Conservation (phyloP, 2,329 filamentous ascomycete species). For the Aspergillus viridinutans region DNA sequence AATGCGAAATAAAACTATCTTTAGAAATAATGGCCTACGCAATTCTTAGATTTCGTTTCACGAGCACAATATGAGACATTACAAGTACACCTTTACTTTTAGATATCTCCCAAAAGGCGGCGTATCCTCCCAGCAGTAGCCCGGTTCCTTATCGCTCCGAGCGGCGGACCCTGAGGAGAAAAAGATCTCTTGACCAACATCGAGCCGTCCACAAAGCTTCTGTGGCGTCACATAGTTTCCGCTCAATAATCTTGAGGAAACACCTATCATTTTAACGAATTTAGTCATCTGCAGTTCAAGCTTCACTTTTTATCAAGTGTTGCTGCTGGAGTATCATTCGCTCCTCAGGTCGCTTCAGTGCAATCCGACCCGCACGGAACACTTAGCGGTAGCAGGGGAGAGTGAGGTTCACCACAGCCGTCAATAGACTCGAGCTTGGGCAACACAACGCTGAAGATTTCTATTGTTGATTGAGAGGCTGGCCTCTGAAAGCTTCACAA, state of each 20-base stretch:
- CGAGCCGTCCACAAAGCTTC: not conserved
- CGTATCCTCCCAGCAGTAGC: slow-evolving; percentile 11
- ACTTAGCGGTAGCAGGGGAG: slow-evolving; percentile 7
- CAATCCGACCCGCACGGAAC: slow-evolving; percentile 7
- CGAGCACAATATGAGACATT: not conserved
- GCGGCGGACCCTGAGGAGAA: slow-evolving; percentile 15
- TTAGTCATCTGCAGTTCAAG: not conserved
- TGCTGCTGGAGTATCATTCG: not conserved
- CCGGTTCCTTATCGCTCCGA: slow-evolving; percentile 21
- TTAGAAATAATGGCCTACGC: not conserved
- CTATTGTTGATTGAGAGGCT: slow-evolving; percentile 6
- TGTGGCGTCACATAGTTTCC: not conserved
- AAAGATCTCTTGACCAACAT: slow-evolving; percentile 10
- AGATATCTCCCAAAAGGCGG: not conserved
- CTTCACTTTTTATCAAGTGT: not conserved
- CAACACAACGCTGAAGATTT: not conserved
- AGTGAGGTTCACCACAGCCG: slow-evolving; percentile 1
- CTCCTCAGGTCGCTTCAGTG: slow-evolving; percentile 1
- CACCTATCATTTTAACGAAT: not conserved
- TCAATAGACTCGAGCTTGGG: not conserved
- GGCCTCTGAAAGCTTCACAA: slow-evolving; percentile 7
- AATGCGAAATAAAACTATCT: not conserved
- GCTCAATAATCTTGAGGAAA: not conserved
- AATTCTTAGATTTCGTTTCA: not conserved
- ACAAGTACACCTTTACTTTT: not conserved